Base-by-base conservation (phyloP, 768 basidiomycete species). In the Podaxis rugospora region DNA sequence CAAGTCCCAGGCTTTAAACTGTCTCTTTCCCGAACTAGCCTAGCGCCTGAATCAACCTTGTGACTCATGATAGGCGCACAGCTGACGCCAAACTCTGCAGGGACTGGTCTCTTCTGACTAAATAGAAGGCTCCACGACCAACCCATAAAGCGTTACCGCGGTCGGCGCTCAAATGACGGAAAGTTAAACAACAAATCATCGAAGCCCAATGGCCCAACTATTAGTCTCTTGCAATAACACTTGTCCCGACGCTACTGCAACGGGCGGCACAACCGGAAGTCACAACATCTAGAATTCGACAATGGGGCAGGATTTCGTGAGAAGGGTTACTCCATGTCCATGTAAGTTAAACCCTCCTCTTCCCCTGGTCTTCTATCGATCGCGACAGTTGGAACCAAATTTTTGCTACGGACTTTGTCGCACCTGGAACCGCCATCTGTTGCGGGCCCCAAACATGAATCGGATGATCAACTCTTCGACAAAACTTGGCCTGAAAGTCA, bases 231-330 rank as follows among this genome's bases (percentile, higher is more conserved):
- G 27, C 47, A 11, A 27, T 27, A 49, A 13, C 21, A 49, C 9
- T 18, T 47, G 21, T n/a, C 18, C 46, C 3, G 21, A 44, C 10
- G 25, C 47, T 49, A 49, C 42, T 23, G 27, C 25, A 10, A 27
- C 13, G 40, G 27, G 54, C 23, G 54, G 54, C 54, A n/a, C 54
- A 42, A 10, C 54, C 54, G 44, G 40, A 55, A 40, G 54, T 55
- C 40, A 10, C 10, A 35, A 35, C 32, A 9, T 52, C 27, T 28
- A 52, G 51, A 52, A 52, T n/a, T 27, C 4, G 21, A 49, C 47
- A 49, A 23, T 25, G 23, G 27, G 25, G 18, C 46, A 23, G 47
- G 14, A 23, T 10, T 49, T 49, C 25, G 4, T 11, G 47, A 21
- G 25, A 23, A 27, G 47, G 21, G 11, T 49, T 21, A 11, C 47